Evolutionary conservation across 306 rosid species (phyloP).

Genomic region (Pyrus communis): DNA sequence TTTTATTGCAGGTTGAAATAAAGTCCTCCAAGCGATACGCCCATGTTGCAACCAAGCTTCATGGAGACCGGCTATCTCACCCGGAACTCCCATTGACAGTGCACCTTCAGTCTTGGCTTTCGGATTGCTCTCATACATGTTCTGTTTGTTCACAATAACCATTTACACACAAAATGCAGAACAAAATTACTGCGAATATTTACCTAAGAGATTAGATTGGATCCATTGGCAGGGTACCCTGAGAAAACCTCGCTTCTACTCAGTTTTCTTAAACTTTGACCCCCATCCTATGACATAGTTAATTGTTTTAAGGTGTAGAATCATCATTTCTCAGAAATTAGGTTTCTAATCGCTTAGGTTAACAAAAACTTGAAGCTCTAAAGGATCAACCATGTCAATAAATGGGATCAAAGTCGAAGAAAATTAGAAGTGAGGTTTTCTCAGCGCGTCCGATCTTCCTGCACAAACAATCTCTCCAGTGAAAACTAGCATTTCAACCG

Average conservation of each 20-base stretch:
- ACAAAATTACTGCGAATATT: background rate
- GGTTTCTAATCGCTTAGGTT: no score
- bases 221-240: background rate
- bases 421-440: background rate
- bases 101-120: constrained; percentile 47
- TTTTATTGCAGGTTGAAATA: constrained; percentile 71
- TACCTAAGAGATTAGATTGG: background rate
- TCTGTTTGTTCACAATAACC: constrained; percentile 32
- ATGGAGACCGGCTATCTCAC: constrained; percentile 86
- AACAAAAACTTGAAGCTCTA: no score
- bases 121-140: constrained; percentile 65
- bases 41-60: constrained; percentile 81
- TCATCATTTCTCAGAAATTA: no score
- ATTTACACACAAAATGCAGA: background rate
- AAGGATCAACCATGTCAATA: no score
- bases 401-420: background rate
- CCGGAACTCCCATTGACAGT: constrained; percentile 78
- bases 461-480: background rate
- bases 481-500: constrained; percentile 7
- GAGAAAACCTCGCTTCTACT: background rate
- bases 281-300: background rate
- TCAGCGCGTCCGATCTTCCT: background rate
- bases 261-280: background rate
- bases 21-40: constrained; percentile 57
- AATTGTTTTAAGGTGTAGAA: no score